Conservation (phyloP, 805 yeast species). For the Ogataea wickerhamii region DNA sequence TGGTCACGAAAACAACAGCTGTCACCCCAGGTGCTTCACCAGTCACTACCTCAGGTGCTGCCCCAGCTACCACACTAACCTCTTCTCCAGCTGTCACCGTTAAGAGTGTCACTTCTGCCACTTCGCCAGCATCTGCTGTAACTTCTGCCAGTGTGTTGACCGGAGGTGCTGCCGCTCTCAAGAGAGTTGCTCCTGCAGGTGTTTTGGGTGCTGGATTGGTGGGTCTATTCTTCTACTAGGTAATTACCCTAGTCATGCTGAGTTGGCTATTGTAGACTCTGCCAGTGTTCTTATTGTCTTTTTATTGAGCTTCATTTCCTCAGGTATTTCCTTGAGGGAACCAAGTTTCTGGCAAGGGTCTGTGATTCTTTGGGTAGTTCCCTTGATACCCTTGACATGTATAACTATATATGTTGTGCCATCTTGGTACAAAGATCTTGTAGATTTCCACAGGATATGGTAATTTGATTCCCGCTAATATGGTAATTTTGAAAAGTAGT, state of each 20-base stretch:
- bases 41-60: slow-evolving; percentile 6
- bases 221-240: slow-evolving; percentile 18
- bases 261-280: not conserved
- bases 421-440: not conserved
- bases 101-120: slow-evolving; percentile 6
- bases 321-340: not conserved
- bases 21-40: slow-evolving; percentile 3
- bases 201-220: slow-evolving; percentile 23
- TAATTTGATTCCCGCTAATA: not conserved
- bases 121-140: slow-evolving; percentile 6
- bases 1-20: slow-evolving; percentile 4
- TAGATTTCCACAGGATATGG: not conserved
- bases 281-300: too few species aligned
- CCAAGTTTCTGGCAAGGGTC: too few species aligned
- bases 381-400: too few species aligned
- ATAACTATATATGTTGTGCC: not conserved
- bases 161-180: slow-evolving; percentile 14
- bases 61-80: slow-evolving; percentile 3
- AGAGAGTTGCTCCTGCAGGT: slow-evolving; percentile 24
- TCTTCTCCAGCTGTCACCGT: slow-evolving; percentile 6
- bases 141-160: slow-evolving; percentile 17
- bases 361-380: too few species aligned
- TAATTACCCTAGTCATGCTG: not conserved
- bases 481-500: not conserved
- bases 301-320: not conserved